Evolutionary conservation across 805 yeast species (phyloP).

Genomic region (Candida ipomoeae): DNA sequence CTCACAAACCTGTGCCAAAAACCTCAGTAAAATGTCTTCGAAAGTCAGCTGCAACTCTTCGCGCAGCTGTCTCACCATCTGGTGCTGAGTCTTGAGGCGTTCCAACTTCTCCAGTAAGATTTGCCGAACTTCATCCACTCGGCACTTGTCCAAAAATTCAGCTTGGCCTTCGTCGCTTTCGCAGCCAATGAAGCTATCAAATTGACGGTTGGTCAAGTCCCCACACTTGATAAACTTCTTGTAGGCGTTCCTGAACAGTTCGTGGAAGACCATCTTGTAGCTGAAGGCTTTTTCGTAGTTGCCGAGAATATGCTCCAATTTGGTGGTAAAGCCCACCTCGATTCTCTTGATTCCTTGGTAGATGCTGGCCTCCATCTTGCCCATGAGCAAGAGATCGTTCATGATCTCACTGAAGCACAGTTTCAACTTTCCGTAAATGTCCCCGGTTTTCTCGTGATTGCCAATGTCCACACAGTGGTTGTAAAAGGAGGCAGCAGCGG

Average conservation of each 20-base stretch:
- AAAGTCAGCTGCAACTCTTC: neutral
- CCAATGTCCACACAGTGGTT: constrained; percentile 1
- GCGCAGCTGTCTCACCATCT: neutral
- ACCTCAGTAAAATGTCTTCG: neutral
- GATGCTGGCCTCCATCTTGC: neutral
- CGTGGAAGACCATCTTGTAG: constrained; percentile 3
- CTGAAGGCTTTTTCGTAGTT: constrained; percentile 1
- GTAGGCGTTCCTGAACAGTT: neutral
- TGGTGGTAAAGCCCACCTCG: neutral
- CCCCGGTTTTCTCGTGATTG: neutral
- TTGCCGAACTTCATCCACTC: neutral
- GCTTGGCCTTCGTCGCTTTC: neutral
- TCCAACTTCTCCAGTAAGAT: neutral
- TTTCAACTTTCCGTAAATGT: neutral
- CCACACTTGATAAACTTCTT: neutral
- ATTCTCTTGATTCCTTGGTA: neutral
- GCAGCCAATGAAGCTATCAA: neutral
- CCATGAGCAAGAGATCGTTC: neutral
- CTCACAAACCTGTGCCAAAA: neutral
- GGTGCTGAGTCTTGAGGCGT: neutral
- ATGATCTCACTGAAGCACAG: neutral
- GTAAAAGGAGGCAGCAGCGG: neutral
- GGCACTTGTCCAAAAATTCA: neutral
- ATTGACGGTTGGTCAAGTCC: neutral
- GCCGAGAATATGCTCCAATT: neutral